Base-by-base conservation (phyloP, 306 rosid species). In the Herpetospermum pedunculosum region DNA sequence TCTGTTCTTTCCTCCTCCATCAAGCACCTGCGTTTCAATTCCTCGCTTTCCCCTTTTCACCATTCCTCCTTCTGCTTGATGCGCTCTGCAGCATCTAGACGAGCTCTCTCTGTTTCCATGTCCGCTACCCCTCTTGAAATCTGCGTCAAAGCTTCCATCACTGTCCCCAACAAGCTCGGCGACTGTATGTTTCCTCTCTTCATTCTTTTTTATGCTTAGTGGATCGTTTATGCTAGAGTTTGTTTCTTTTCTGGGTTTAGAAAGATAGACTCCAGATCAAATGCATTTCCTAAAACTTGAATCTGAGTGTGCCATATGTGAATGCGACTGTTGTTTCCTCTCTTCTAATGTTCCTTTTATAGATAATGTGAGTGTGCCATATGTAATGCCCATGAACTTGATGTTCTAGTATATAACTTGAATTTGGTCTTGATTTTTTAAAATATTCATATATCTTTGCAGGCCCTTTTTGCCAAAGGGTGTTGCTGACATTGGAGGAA, bases 391-490 rank as follows among this genome's bases (percentile, higher is more conserved):
- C 69, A 62, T 8, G 32, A 64, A 21, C 21, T 64, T 38, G 32
- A 19, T 37, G 32, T n/a, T 19, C 30, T 35, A 41, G 30, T 21
- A 65, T 65, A 23, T 40, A 13, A 21, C 49, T 30, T 38, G 16
- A 65, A 21, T 40, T 65, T 65, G 29, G 47, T 34, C 47, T 63
- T 63, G n/a, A 0, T 60, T 30, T 55, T 73, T 16, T 14, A 53
- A 26, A 18, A 38, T 53, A 54, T 49, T 72, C 9, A 50, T 68
- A n/a, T n/a, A n/a, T 75, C 38, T 75, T 65, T 70, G 40, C 81
- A 91, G 97, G 92, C 78, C 96, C 98, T 43, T 94, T 94, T 80
- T 88, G 91, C 76, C 98, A 94, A 77, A 89, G 96, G 87, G 92
- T 94, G 21, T 75, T 94, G 79, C 83, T 94, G 75, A 91, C 96